These are phyloP conservation scores for Monosporascus sp. DNA, from an alignment of 2,329 filamentous ascomycete species.

Conservation along the genomic window DNA sequence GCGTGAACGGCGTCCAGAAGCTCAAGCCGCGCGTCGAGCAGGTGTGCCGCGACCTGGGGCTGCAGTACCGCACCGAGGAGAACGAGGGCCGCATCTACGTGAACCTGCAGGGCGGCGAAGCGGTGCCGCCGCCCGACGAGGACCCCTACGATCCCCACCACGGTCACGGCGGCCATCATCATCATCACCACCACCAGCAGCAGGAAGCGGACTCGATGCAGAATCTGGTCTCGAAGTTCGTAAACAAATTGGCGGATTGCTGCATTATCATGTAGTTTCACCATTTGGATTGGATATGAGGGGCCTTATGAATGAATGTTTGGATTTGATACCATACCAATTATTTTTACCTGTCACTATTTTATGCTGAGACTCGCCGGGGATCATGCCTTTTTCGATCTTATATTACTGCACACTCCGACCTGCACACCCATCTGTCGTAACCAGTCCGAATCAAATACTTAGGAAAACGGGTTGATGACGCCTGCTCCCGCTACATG, in stretches of 20 bases:
- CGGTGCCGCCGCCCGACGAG: conserved; percentile 44
- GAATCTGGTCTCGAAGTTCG: conserved; percentile 53
- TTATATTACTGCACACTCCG: background rate
- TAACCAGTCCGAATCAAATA: background rate
- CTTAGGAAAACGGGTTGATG: background rate
- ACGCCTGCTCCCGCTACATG: background rate
- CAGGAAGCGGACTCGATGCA: conserved; percentile 54
- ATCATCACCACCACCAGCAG: conserved; percentile 41
- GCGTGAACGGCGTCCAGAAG: conserved; percentile 75
- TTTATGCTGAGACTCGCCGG: no score
- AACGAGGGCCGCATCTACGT: conserved; percentile 89
- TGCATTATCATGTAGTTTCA: conserved; percentile 68
- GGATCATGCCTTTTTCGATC: background rate
- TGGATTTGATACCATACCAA: no score
- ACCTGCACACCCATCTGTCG: background rate
- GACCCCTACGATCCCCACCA: conserved; percentile 30
- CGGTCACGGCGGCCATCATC: conserved; percentile 32
- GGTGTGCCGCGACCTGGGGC: conserved; percentile 74
- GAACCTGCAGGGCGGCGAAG: conserved; percentile 70
- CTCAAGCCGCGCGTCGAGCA: conserved; percentile 92
- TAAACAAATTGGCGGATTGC: conserved; percentile 62
- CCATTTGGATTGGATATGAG: background rate
- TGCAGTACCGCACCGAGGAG: conserved; percentile 77
- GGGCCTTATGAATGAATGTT: background rate
- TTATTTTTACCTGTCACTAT: no score